A percentile compares a stretch with the other conserved stretches of the same genome.
Evolutionary conservation across 129 eudicot genomes (phyloP).

Genomic region (Lonicera japonica): DNA sequence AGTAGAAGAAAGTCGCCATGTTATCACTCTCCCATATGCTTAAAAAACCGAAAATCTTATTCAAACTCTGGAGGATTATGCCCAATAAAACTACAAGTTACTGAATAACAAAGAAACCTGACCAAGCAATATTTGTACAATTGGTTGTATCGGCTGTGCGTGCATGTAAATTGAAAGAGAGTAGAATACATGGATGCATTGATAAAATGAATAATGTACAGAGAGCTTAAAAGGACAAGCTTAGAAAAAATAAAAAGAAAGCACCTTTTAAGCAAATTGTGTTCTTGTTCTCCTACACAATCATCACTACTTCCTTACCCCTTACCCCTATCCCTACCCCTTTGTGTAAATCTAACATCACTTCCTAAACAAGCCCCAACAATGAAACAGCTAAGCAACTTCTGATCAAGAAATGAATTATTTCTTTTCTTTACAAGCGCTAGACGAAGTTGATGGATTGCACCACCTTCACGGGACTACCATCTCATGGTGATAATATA

Average conservation of each 20-base stretch:
- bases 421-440: background rate
- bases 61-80: too few relatives aligned
- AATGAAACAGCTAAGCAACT: background rate
- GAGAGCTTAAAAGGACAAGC: constrained; percentile 26
- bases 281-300: background rate
- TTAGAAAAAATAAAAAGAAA: constrained; percentile 9
- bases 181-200: constrained; percentile 15
- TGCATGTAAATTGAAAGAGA: constrained; percentile 1
- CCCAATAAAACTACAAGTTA: too few relatives aligned
- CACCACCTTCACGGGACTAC: too few relatives aligned
- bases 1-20: too few relatives aligned
- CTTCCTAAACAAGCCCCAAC: constrained; percentile 5
- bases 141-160: too few relatives aligned
- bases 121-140: too few relatives aligned
- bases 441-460: background rate
- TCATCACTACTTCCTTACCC: too few relatives aligned
- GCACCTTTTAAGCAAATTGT: constrained; percentile 13
- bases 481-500: background rate
- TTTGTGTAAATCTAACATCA: constrained; percentile 13
- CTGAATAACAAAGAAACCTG: too few relatives aligned
- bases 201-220: constrained; percentile 16
- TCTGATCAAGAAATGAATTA: constrained; percentile 5
- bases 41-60: too few relatives aligned
- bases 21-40: too few relatives aligned
- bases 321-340: constrained; percentile 6